phyloP scores from a whole-genome alignment of 805 yeast genomes.

The Saturnispora silvae region DNA sequence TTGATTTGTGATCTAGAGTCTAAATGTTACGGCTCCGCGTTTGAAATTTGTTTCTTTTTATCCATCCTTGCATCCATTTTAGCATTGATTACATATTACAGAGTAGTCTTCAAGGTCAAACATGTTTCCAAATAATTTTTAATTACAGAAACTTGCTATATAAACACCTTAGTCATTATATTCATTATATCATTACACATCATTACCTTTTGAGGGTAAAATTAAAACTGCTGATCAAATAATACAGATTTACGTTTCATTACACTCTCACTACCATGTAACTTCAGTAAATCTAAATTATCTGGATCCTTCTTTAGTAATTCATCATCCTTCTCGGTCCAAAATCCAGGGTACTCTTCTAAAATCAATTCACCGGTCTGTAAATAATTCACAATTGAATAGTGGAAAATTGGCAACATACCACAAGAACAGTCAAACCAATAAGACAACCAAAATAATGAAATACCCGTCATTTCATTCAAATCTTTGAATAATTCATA shows the following conservation, averaged over 20 bases:
- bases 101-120: conserved; percentile 1
- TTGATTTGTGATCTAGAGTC: conserved; percentile 19
- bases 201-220: too few relatives aligned
- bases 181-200: too few relatives aligned
- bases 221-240: conserved; percentile 8
- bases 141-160: neutral
- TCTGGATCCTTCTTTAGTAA: conserved; percentile 19
- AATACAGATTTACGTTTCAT: conserved; percentile 24
- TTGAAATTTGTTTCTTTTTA: conserved; percentile 17
- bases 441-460: conserved; percentile 24
- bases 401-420: conserved; percentile 22
- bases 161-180: neutral
- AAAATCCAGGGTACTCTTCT: conserved; percentile 21
- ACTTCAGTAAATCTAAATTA: conserved; percentile 16
- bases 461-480: conserved; percentile 22
- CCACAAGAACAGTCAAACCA: conserved; percentile 29
- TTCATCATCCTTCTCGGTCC: conserved; percentile 26
- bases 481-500: conserved; percentile 22
- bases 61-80: conserved; percentile 6
- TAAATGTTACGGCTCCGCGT: conserved; percentile 31
- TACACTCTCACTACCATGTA: conserved; percentile 25
- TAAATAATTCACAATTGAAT: conserved; percentile 22
- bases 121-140: neutral
- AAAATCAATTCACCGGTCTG: conserved; percentile 21
- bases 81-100: conserved; percentile 4